Evolutionary conservation across 2,329 filamentous ascomycete species (phyloP).

Genomic region (Colletotrichum sp.): DNA sequence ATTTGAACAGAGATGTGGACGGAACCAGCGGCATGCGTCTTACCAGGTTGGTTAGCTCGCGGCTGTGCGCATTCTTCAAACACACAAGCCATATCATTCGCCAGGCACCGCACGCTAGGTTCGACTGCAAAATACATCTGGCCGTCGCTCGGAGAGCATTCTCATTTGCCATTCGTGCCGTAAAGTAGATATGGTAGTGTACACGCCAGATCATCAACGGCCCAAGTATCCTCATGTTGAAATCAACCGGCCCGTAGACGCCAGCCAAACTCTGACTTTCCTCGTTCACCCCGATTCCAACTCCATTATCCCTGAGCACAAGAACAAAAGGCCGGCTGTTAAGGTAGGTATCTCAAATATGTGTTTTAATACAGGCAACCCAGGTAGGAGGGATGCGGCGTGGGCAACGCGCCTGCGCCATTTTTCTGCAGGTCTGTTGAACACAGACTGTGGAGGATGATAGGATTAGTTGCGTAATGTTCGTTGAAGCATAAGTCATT

Average conservation of each 20-base stretch:
- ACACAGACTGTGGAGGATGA: background rate
- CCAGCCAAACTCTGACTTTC: background rate
- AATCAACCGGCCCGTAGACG: background rate
- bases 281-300: background rate
- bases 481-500: background rate
- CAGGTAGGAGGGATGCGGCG: background rate
- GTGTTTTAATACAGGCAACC: constrained; percentile 17
- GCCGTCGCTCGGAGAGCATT: background rate
- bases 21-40: background rate
- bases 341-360: constrained; percentile 23
- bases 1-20: background rate
- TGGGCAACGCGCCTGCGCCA: background rate
- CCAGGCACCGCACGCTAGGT: background rate
- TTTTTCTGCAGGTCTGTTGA: background rate
- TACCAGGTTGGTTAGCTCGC: background rate
- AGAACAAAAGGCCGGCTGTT: constrained; percentile 18
- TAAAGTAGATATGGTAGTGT: background rate
- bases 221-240: background rate
- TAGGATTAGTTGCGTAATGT: background rate
- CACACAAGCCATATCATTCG: background rate
- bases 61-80: background rate
- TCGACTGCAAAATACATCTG: background rate
- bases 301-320: constrained; percentile 19
- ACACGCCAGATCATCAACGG: background rate
- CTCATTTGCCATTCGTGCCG: background rate